Evolutionary conservation across 441 rosid species (phyloP), one percentile per base, ranked within the genome.

Genomic region (Metrosideros polymorpha): DNA sequence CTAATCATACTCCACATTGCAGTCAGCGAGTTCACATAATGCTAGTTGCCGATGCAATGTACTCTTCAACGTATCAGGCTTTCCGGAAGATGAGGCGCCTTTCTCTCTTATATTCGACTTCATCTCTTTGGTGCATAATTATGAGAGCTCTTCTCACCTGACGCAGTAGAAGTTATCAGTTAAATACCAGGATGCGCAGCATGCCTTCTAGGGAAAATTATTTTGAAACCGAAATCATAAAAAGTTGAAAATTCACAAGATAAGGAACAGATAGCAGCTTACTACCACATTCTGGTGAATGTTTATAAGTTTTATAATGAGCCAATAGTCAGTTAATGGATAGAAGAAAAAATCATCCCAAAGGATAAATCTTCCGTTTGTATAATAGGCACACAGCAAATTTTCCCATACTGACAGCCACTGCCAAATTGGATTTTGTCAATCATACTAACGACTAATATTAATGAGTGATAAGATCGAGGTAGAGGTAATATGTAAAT

Each of bases 51-150:
- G 39, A 57, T 29, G 12, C 49, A 27, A 12, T 12, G 56, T 59
- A 9, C 51, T 19, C 42, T 35, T 83, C 47, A 18, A 39, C 49
- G 12, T 43, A 84, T 91, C 88, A 93, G 85, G 93, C 92, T 91
- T 97, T 96, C 45, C 99, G 94, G 29, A 97, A 88, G 87, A 97
- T 94, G 42, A 95, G 88, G 7, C 97, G 96, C 89, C 99, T 90
- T 89, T 97, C 99, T 27, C 96, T 92, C 91, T 94, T 94, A 92
- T 97, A 96, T 88, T 96, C 99, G 27, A 96, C 96, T 91, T 97
- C 99, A 88, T 94, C 99, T 89, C 99, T 95, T 92, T 97, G 99
- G 86, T 97, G 98, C 99, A 97, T 96, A 32, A 95, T 92, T 87
- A 97, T 91, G 35, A 97, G 94, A 88, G 99, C 99, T 91, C 98